Percentiles rank a stretch among this genome's conserved stretches.
Conservation (phyloP, 208 protist species). For the Tritrichomonas musculus region DNA sequence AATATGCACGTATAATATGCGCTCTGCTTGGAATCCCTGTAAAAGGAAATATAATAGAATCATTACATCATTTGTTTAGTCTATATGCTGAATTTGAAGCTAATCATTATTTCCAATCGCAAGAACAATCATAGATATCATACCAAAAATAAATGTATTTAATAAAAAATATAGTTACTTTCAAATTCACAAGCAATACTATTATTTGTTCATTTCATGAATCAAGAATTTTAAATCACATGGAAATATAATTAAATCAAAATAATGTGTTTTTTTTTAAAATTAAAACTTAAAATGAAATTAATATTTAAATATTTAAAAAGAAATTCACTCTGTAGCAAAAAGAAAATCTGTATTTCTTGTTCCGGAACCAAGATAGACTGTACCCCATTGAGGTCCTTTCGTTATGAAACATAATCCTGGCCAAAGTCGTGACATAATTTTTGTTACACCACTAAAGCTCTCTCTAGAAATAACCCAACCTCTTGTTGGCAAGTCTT, state of each 20-base stretch:
- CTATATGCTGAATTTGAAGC: conserved; percentile 83
- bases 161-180: too few species aligned
- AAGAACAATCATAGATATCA: too few species aligned
- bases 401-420: neutral
- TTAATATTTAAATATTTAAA: too few species aligned
- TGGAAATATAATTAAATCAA: too few species aligned
- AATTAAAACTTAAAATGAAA: too few species aligned
- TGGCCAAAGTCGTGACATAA: neutral
- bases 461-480: neutral
- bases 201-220: too few species aligned
- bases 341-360: conserved; percentile 27
- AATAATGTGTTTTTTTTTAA: too few species aligned
- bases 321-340: neutral
- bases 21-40: conserved; percentile 87
- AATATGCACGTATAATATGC: conserved; percentile 81
- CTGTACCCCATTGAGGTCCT: neutral
- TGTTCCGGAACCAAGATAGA: neutral
- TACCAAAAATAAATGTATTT: too few species aligned
- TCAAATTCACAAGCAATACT: too few species aligned
- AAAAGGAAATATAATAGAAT: conserved; percentile 81
- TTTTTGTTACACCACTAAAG: neutral
- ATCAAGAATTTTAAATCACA: too few species aligned
- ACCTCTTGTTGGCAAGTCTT: neutral
- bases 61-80: conserved; percentile 90
- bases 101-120: neutral